Conservation (phyloP, 805 yeast species). For the Suhomyces vadensis region DNA sequence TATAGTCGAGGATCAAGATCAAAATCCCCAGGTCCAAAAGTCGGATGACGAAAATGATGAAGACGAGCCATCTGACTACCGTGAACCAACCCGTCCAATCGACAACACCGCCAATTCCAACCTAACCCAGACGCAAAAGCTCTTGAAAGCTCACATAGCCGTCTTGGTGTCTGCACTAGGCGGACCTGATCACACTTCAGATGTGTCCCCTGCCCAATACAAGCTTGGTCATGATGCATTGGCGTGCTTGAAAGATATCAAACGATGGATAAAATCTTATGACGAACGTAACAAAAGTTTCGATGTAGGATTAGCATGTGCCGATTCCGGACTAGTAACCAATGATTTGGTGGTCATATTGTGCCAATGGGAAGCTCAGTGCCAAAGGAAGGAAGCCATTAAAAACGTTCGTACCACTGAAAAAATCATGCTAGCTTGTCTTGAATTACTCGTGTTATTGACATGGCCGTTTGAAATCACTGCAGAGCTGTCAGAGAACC, state of each 20-base stretch:
- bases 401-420: conserved; percentile 41
- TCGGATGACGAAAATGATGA: conserved; percentile 8
- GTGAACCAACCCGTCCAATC: conserved; percentile 25
- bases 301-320: conserved; percentile 87
- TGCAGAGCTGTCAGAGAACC: conserved; percentile 58
- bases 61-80: conserved; percentile 13
- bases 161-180: conserved; percentile 87
- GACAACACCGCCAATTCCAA: conserved; percentile 30
- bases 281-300: conserved; percentile 71
- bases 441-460: conserved; percentile 79
- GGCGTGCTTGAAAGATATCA: conserved; percentile 84
- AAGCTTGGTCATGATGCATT: conserved; percentile 84
- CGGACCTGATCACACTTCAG: conserved; percentile 71
- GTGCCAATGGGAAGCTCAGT: conserved; percentile 63
- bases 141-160: conserved; percentile 71
- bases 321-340: conserved; percentile 70
- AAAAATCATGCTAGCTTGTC: conserved; percentile 65
- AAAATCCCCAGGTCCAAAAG: conserved; percentile 1
- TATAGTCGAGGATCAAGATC: conserved; percentile 30
- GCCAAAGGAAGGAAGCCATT: conserved; percentile 31
- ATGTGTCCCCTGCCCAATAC: conserved; percentile 53
- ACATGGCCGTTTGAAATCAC: conserved; percentile 83
- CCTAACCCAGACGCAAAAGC: conserved; percentile 36
- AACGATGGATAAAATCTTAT: conserved; percentile 81
- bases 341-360: conserved; percentile 76